Evolutionary conservation across 1,139 yeast genomes (phyloP).

Genomic region (Nakaseomyces delphensis): DNA sequence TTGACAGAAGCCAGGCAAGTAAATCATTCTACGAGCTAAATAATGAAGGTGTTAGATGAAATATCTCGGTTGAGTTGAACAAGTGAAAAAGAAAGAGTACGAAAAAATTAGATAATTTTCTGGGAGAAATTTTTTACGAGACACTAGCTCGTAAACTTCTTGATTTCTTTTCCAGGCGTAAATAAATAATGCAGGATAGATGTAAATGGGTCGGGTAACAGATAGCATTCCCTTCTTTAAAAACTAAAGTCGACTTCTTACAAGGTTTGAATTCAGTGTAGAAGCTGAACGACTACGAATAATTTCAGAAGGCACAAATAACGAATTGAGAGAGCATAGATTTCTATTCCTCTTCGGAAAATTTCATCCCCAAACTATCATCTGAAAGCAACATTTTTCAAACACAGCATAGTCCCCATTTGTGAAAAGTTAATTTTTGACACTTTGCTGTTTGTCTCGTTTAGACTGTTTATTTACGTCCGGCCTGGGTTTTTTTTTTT

Average conservation of each 20-base stretch:
- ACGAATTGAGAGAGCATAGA: no score
- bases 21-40: not conserved
- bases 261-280: no score
- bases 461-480: no score
- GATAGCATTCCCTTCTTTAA: no score
- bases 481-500: no score
- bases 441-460: not conserved
- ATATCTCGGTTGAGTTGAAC: not conserved
- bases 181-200: not conserved
- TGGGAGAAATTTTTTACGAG: not conserved
- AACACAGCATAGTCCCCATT: no score
- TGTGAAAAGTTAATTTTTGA: no score
- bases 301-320: no score
- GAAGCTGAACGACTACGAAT: no score
- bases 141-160: not conserved
- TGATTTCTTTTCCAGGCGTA: not conserved
- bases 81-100: not conserved
- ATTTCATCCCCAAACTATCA: not conserved
- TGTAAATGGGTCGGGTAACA: not conserved
- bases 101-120: not conserved
- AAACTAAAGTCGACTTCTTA: no score
- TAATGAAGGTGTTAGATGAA: not conserved
- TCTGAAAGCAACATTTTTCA: not conserved
- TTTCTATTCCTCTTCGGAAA: no score
- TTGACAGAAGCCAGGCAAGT: not conserved